These are phyloP conservation scores for Vigna nakashimae DNA, from an alignment of 306 rosid species.

Conservation along the genomic window DNA sequence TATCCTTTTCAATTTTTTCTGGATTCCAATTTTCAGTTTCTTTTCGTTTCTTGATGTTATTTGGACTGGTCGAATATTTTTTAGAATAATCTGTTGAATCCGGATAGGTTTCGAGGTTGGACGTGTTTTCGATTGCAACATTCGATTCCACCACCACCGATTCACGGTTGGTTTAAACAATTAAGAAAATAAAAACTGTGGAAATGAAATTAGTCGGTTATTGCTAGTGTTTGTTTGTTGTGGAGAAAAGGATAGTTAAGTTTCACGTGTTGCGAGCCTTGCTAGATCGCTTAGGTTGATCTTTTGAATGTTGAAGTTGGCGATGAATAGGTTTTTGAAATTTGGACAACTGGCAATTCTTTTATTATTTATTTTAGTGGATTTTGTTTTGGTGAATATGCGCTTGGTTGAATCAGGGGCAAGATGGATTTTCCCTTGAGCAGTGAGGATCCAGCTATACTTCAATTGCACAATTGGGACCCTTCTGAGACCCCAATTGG, in stretches of 20 bases:
- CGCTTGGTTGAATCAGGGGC: slow-evolving; percentile 43
- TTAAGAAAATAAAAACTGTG: background rate
- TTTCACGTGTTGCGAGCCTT: slow-evolving; percentile 29
- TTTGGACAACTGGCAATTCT: slow-evolving; percentile 6
- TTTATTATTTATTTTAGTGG: background rate
- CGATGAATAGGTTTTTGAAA: slow-evolving; percentile 21
- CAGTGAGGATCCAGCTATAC: slow-evolving; percentile 67
- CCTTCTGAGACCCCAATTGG: slow-evolving; percentile 57
- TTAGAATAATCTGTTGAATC: slow-evolving; percentile 24
- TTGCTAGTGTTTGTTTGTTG: background rate
- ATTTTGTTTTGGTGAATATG: slow-evolving; percentile 36
- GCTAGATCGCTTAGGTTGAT: slow-evolving; percentile 26
- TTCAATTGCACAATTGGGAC: slow-evolving; percentile 81
- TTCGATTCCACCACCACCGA: slow-evolving; percentile 31
- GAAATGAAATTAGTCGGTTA: slow-evolving; percentile 24
- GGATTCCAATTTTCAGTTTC: slow-evolving; percentile 23
- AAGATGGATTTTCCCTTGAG: slow-evolving; percentile 61
- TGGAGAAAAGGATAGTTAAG: background rate
- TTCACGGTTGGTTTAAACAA: slow-evolving; percentile 14
- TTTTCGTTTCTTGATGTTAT: slow-evolving; percentile 1
- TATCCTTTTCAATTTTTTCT: slow-evolving; percentile 17
- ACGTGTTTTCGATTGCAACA: slow-evolving; percentile 5
- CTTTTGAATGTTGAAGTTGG: slow-evolving; percentile 20
- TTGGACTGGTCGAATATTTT: background rate
- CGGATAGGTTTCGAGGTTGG: slow-evolving; percentile 33